Base-by-base conservation (phyloP, 306 rosid genomes). In the Sophora flavescens region DNA sequence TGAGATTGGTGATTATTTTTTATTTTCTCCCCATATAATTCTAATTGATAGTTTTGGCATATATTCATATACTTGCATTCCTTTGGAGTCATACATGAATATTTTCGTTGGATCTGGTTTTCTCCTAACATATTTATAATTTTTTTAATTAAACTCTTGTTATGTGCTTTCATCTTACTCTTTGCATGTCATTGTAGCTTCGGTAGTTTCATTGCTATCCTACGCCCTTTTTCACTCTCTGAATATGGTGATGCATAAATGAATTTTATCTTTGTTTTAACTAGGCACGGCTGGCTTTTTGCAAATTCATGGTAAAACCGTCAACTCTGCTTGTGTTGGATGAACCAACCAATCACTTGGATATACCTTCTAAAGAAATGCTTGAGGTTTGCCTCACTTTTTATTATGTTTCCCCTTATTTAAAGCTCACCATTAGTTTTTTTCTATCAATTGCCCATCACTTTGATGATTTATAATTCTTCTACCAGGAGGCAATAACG, bases 291-390 rank as follows among this genome's bases (percentile, higher is more conserved):
- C 93, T 95, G 79, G 97, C 98, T 6, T 95, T 95, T 63, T 95
- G 97, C 89, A 95, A 88, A 78, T 95, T 95, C 88, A 95, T 95
- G 98, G 98, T 92, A 76, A 95, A 83, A 75, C 98, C 98, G 35
- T 95, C 97, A 17, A 92, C 91, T 58, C 65, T 92, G 81, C 88
- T 95, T 80, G 93, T 95, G 53, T 76, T 95, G 85, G 98, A 95
- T 76, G 98, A 95, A 84, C 97, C 98, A 14, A 95, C 98, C 65
- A 95, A 95, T 86, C 98, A 95, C 89, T 85, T 95, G 92, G 97
- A 95, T 81, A 92, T 95, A 86, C 98, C 98, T 78, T 89, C 98
- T 45, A 95, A 95, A 85, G 97, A 95, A 84, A 95, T 95, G 98
- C 97, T 95, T 12, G 98, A 92, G 98, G 98, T 89, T 77, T 73